phyloP scores from a whole-genome alignment of 2,329 filamentous ascomycete species.

The Cercospora sojina region DNA sequence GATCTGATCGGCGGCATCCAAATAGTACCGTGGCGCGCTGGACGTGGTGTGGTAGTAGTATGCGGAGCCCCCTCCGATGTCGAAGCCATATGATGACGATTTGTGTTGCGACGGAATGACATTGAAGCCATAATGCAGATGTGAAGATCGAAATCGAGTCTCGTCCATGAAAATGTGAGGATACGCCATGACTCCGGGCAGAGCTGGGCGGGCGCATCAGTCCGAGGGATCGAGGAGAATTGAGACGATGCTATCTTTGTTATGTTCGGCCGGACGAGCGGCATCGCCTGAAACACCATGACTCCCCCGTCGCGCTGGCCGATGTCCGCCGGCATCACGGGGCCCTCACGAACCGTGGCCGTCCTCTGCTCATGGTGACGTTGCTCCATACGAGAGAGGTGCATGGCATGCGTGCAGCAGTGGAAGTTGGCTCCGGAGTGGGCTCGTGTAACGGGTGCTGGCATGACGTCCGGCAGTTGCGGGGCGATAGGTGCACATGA shows the following conservation, averaged over 20 bases:
- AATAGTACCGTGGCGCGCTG: neutral
- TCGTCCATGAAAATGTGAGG: conserved; percentile 5
- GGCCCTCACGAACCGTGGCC: neutral
- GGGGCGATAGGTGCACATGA: conserved; percentile 5
- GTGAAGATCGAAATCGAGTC: conserved; percentile 1
- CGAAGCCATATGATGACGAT: conserved; percentile 12
- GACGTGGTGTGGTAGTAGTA: neutral
- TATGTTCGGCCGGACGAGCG: neutral
- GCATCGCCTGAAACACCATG: neutral
- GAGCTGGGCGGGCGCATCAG: neutral
- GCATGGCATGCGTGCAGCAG: neutral
- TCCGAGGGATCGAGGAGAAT: neutral
- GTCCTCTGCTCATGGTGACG: neutral
- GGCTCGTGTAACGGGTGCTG: neutral
- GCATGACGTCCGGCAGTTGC: conserved; percentile 4
- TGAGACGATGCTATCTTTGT: neutral
- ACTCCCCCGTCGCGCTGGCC: neutral
- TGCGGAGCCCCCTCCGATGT: neutral
- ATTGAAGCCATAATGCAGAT: conserved; percentile 3
- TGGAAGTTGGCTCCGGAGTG: neutral
- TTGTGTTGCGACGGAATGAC: neutral
- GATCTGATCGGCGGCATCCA: neutral
- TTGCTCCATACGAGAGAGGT: conserved; percentile 4
- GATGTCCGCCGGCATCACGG: neutral
- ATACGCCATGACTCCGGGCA: neutral